Evolutionary conservation across 2,329 filamentous ascomycete genomes (phyloP).

Genomic region (Stylonectria norvegica): DNA sequence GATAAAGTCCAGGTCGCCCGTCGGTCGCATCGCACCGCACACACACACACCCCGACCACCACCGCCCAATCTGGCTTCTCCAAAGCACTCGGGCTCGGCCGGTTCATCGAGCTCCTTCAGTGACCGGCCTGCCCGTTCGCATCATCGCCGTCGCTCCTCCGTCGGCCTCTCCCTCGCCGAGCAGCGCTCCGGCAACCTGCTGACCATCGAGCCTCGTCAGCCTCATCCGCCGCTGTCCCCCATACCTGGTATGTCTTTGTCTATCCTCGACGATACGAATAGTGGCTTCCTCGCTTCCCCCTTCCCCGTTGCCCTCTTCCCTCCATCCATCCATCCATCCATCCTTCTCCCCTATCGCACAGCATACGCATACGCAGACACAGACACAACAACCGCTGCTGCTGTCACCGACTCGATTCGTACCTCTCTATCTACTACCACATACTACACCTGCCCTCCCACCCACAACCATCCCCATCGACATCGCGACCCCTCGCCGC

Average conservation of each 20-base stretch:
- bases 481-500: conserved; percentile 9
- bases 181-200: conserved; percentile 29
- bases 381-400: conserved; percentile 3
- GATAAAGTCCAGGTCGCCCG: conserved; percentile 1
- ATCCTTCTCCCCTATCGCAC: background rate
- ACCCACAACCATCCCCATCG: conserved; percentile 4
- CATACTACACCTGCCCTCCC: conserved; percentile 3
- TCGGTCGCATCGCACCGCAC: conserved; percentile 23
- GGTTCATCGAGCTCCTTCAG: conserved; percentile 55
- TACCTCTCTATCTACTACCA: conserved; percentile 1
- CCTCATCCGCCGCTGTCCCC: conserved; percentile 43
- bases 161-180: conserved; percentile 34
- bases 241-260: conserved; percentile 50
- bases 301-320: background rate
- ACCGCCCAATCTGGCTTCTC: conserved; percentile 47
- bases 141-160: conserved; percentile 51
- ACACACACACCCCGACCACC: conserved; percentile 11
- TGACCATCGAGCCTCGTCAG: conserved; percentile 29
- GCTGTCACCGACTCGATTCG: conserved; percentile 5
- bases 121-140: conserved; percentile 45
- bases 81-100: conserved; percentile 43
- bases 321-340: background rate
- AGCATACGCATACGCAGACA: no score
- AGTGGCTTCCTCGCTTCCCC: no score
- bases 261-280: no score